These are phyloP conservation scores for Trichosanthes truncata DNA, from an alignment of 306 rosid genomes.

Conservation along the genomic window DNA sequence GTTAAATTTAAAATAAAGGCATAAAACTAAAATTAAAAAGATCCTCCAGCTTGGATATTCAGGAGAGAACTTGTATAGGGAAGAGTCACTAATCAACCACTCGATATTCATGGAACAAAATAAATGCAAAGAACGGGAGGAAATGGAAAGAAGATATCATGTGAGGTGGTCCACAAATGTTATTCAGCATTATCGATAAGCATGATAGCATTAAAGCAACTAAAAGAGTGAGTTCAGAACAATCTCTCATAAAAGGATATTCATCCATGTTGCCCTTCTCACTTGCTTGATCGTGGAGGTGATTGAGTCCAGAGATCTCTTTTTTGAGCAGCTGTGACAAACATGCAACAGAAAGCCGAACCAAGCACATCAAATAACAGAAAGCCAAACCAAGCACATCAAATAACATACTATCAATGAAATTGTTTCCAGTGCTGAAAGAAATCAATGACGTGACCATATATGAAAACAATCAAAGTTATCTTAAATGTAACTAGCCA, in stretches of 20 bases:
- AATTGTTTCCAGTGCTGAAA: neutral
- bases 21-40: neutral
- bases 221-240: neutral
- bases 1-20: neutral
- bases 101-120: neutral
- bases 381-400: too few species aligned
- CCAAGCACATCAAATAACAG: constrained; percentile 9
- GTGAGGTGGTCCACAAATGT: neutral
- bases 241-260: constrained; percentile 56
- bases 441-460: neutral
- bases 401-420: neutral
- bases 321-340: constrained; percentile 45
- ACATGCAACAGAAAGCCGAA: constrained; percentile 17
- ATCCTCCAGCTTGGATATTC: neutral
- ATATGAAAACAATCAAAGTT: neutral
- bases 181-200: neutral
- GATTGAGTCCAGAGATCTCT: constrained; percentile 53
- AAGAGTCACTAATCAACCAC: neutral
- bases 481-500: neutral
- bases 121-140: neutral
- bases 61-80: neutral
- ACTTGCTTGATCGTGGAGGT: constrained; percentile 80
- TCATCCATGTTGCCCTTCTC: constrained; percentile 79
- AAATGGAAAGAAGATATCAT: neutral
- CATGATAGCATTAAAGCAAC: constrained; percentile 14